A percentile compares a stretch with the other conserved stretches of the same genome.
These are phyloP conservation scores for Guyanaporus albipodus DNA, from an alignment of 768 basidiomycete species.

Conservation along the genomic window DNA sequence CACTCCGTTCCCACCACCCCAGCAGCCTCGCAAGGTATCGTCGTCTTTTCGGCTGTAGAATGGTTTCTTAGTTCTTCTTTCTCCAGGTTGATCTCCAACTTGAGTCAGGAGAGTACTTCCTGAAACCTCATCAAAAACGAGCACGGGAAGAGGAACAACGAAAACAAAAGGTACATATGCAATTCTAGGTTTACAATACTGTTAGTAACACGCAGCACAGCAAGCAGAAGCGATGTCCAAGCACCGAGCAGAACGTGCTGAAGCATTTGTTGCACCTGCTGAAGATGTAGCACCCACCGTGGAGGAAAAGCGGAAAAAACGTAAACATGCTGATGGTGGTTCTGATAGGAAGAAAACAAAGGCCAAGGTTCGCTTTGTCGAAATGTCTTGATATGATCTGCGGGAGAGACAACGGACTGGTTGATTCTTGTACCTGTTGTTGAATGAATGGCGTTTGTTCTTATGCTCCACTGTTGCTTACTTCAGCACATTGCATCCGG, in stretches of 20 bases:
- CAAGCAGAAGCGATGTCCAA: slow-evolving; percentile 74
- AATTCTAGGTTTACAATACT: neutral
- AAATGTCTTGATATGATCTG: slow-evolving; percentile 5
- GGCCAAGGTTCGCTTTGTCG: slow-evolving; percentile 19
- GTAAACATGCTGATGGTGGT: slow-evolving; percentile 40
- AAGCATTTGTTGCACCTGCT: slow-evolving; percentile 84
- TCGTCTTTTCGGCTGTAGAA: neutral
- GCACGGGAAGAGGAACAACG: slow-evolving; percentile 64
- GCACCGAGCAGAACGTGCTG: slow-evolving; percentile 75
- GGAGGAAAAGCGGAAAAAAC: slow-evolving; percentile 69
- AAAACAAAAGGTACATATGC: slow-evolving; percentile 56
- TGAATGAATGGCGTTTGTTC: neutral
- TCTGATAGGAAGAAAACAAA: slow-evolving; percentile 36
- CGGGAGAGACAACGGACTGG: neutral
- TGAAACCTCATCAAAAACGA: slow-evolving; percentile 86
- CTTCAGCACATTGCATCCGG: slow-evolving; percentile 22
- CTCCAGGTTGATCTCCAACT: slow-evolving; percentile 84
- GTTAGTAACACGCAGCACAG: slow-evolving; percentile 35
- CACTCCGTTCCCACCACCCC: slow-evolving; percentile 98
- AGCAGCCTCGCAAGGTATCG: slow-evolving; percentile 83
- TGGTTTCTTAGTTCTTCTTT: slow-evolving; percentile 6
- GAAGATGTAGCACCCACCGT: slow-evolving; percentile 72
- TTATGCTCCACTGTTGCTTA: slow-evolving; percentile 17
- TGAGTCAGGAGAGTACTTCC: slow-evolving; percentile 97
- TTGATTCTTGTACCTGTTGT: slow-evolving; percentile 8